Base-by-base conservation (phyloP, 1,284 basidiomycete genomes). In the Stereum hirsutum region DNA sequence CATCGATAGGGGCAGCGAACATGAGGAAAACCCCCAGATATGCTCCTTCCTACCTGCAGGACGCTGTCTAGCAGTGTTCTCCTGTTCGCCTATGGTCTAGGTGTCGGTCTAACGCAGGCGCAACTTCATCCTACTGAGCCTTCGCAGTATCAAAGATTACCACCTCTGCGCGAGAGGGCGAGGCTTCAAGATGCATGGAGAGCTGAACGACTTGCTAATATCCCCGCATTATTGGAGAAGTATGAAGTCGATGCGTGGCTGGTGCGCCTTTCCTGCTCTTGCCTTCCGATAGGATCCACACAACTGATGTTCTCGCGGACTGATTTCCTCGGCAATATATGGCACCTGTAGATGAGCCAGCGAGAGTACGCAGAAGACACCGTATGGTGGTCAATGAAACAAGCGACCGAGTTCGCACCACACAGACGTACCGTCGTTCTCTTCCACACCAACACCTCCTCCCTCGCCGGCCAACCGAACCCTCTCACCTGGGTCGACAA, bases 311-410 rank as follows among this genome's bases (percentile, higher is more conserved):
- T 7, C n/a, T n/a, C n/a, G n/a, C n/a, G n/a, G n/a, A n/a, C n/a
- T n/a, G n/a, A n/a, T n/a, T n/a, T n/a, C n/a, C n/a, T n/a, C n/a
- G n/a, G n/a, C 15, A 26, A 15, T 42, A 12, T 23, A 45, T 19
- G 40, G n/a, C n/a, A n/a, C n/a, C n/a, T 24, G 15, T 47, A 72
- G 71, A 62, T 75, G 51, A 61, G 62, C 47, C 66, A 70, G 57
- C 60, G 70, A 35, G 73, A 77, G 49, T 69, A 75, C 49, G 73
- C 71, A 2, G 74, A 76, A 47, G 72, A 73, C 51, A 70, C 72
- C 1, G 59, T 72, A 17, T 75, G 74, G 66, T 68, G 68, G 63
- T 68, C 72, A 7, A 59, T 75, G 37, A 71, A 71, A 46, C 64
- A 68, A 45, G 67, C 72, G 5, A 71, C 70, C 2, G 66, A 65